phyloP scores from a whole-genome alignment of 2,329 filamentous ascomycete species.

The Aspergillus niger region DNA sequence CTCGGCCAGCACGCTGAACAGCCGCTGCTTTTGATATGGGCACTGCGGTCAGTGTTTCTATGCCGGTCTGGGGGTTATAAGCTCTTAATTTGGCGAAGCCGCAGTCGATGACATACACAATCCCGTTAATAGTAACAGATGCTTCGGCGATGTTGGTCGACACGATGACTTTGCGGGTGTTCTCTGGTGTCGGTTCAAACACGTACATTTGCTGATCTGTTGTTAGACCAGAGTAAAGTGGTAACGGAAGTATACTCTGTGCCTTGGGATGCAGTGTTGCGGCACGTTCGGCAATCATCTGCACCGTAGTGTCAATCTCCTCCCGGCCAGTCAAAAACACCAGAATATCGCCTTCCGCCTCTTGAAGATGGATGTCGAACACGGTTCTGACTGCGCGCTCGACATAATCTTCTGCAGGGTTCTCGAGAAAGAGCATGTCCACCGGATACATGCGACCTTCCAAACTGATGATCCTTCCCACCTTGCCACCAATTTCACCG shows the following conservation, averaged over 20 bases:
- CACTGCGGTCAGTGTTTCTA: conserved; percentile 81
- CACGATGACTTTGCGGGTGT: conserved; percentile 87
- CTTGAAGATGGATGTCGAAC: conserved; percentile 81
- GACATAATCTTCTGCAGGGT: conserved; percentile 81
- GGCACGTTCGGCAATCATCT: conserved; percentile 73
- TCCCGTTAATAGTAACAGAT: conserved; percentile 89
- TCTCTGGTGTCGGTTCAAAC: conserved; percentile 79
- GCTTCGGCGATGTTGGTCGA: conserved; percentile 97
- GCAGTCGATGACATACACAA: conserved; percentile 86
- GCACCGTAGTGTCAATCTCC: conserved; percentile 83
- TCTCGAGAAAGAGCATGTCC: conserved; percentile 77
- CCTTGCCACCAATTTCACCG: conserved; percentile 41
- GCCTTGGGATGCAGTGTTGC: conserved; percentile 62
- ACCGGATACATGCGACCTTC: conserved; percentile 89
- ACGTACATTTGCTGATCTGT: conserved; percentile 94
- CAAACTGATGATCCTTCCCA: conserved; percentile 73
- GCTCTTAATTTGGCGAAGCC: conserved; percentile 89
- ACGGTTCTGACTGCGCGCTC: conserved; percentile 80
- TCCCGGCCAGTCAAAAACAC: conserved; percentile 91
- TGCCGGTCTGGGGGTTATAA: conserved; percentile 80
- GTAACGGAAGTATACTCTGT: conserved; percentile 67
- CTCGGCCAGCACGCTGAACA: conserved; percentile 85
- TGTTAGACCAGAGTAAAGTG: conserved; percentile 84
- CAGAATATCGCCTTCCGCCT: conserved; percentile 81
- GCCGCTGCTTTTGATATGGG: conserved; percentile 88